A percentile compares a stretch with the other conserved stretches of the same genome.
phyloP scores from a whole-genome alignment of 2,329 filamentous ascomycete species.

The Fusarium sp. region DNA sequence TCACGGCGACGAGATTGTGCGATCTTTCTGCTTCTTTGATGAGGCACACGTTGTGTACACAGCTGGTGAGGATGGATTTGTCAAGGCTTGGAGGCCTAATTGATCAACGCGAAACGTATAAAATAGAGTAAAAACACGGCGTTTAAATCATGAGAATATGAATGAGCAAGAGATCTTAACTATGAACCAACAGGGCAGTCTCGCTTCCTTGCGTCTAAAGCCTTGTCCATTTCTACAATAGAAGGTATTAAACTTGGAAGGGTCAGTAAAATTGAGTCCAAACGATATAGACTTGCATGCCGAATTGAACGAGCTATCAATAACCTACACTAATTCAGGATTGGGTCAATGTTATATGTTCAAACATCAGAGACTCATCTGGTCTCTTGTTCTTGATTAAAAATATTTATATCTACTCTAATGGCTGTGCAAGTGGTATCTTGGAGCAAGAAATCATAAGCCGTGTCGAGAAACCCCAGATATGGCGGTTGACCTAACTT shows the following conservation, averaged over 20 bases:
- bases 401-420: conserved; percentile 34
- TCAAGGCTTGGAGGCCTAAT: conserved; percentile 65
- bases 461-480: conserved; percentile 30
- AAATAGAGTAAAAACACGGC: not conserved
- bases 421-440: conserved; percentile 25
- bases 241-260: no score
- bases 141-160: not conserved
- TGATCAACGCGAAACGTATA: not conserved
- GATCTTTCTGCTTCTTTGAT: conserved; percentile 72
- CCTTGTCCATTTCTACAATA: not conserved
- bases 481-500: conserved; percentile 35
- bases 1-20: conserved; percentile 72
- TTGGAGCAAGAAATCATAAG: conserved; percentile 28
- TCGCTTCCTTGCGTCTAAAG: not conserved
- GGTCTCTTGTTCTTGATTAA: conserved; percentile 25
- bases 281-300: no score
- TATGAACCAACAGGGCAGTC: not conserved
- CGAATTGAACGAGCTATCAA: no score
- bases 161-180: not conserved
- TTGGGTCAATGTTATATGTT: not conserved
- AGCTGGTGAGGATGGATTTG: conserved; percentile 67
- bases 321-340: not conserved
- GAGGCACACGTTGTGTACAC: conserved; percentile 68
- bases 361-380: not conserved
- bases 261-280: not conserved